Conservation (phyloP, 2,329 filamentous ascomycete species). For the Fusarium agapanthi region DNA sequence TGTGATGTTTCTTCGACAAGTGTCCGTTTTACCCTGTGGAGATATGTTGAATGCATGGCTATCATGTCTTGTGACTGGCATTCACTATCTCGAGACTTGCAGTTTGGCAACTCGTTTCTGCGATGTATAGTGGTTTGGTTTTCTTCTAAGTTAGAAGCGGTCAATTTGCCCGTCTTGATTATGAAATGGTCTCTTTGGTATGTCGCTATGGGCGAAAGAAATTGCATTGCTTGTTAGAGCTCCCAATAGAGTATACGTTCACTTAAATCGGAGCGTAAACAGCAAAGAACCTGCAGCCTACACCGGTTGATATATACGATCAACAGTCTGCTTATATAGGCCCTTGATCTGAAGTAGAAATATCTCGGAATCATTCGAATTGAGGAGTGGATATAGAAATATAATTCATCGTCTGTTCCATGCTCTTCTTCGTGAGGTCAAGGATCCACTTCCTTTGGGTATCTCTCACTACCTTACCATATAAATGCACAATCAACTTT, state of each 20-base stretch:
- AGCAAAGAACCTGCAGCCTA: not conserved
- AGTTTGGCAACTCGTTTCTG: not conserved
- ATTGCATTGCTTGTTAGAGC: not conserved
- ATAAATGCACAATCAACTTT: slow-evolving; percentile 32
- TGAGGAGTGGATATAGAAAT: not conserved
- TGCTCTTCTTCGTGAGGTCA: slow-evolving; percentile 23
- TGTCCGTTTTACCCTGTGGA: not conserved
- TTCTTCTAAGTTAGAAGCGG: too few relatives aligned
- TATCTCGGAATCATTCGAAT: not conserved
- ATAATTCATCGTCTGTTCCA: not conserved
- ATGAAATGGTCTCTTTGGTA: not conserved
- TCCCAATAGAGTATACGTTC: not conserved
- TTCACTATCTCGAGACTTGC: not conserved
- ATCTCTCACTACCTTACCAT: slow-evolving; percentile 38
- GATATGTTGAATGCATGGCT: not conserved
- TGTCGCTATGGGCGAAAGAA: not conserved
- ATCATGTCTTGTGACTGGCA: not conserved
- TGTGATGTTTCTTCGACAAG: not conserved
- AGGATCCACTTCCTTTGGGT: slow-evolving; percentile 42
- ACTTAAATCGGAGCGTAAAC: not conserved
- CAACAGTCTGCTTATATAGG: not conserved
- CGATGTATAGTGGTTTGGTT: not conserved
- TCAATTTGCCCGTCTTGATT: not conserved
- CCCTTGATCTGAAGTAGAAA: not conserved
- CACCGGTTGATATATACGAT: too few relatives aligned